A percentile compares a stretch with the other conserved stretches of the same genome.
These are phyloP conservation scores for Xylariaceae sp. DNA, from an alignment of 2,329 filamentous ascomycete genomes.

Conservation along the genomic window DNA sequence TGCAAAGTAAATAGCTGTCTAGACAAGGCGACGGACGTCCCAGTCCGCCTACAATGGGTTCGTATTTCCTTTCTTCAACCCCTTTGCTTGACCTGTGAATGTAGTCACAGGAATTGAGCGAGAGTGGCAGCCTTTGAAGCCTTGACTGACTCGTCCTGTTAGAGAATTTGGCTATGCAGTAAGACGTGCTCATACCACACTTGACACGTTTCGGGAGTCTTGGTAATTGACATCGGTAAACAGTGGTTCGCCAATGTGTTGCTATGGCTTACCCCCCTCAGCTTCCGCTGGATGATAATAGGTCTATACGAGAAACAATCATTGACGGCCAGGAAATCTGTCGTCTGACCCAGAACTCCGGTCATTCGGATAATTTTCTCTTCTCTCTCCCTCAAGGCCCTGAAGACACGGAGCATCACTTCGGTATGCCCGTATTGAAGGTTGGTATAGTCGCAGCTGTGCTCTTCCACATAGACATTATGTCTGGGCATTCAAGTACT, in stretches of 20 bases:
- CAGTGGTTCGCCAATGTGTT: slow-evolving; percentile 14
- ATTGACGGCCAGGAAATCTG: not conserved
- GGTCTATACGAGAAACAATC: slow-evolving; percentile 1
- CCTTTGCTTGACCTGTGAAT: too few species aligned
- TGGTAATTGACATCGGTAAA: not conserved
- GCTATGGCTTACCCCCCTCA: slow-evolving; percentile 13
- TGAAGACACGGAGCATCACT: slow-evolving; percentile 7
- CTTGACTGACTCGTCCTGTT: too few species aligned
- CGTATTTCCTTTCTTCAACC: not conserved
- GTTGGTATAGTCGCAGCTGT: not conserved
- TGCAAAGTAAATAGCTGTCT: too few species aligned
- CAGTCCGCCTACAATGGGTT: slow-evolving; percentile 14
- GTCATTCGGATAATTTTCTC: slow-evolving; percentile 7
- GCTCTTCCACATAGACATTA: too few species aligned
- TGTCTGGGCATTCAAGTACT: too few species aligned
- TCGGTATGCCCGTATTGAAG: slow-evolving; percentile 6
- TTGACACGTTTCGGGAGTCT: not conserved
- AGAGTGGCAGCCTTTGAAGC: too few species aligned
- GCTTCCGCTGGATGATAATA: not conserved
- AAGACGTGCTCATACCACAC: slow-evolving; percentile 30
- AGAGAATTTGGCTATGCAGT: slow-evolving; percentile 18
- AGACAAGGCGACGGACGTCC: not conserved
- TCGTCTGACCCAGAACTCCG: slow-evolving; percentile 6
- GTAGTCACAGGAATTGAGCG: too few species aligned
- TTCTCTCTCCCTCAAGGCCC: not conserved